Percentiles rank a stretch among this genome's conserved stretches.
These are phyloP conservation scores for Hibiscus mutabilis DNA, from an alignment of 345 rosid genomes.

Conservation along the genomic window DNA sequence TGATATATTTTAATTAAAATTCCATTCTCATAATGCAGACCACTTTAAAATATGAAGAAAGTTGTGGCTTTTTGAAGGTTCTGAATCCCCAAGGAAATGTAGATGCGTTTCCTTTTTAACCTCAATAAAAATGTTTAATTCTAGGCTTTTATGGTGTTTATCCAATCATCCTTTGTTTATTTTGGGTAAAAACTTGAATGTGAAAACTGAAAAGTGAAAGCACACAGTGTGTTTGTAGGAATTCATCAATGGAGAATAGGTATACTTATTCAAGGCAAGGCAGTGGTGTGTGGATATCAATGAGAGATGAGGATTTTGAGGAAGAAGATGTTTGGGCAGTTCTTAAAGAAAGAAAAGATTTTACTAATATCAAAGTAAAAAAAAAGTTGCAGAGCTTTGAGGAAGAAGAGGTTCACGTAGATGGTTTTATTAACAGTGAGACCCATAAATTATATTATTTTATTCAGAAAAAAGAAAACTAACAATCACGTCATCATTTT, in stretches of 20 bases:
- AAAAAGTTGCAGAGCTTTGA: no score
- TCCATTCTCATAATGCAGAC: slow-evolving; percentile 26
- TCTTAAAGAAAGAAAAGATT: slow-evolving; percentile 28
- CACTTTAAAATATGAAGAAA: slow-evolving; percentile 12
- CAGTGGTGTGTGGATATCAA: slow-evolving; percentile 34
- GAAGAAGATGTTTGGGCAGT: no score
- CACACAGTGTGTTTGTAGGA: not conserved
- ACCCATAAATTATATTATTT: no score
- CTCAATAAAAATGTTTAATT: not conserved
- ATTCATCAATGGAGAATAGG: slow-evolving; percentile 29
- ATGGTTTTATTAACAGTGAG: no score
- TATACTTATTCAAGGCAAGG: slow-evolving; percentile 18
- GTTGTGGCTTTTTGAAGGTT: slow-evolving; percentile 7
- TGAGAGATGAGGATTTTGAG: slow-evolving; percentile 36
- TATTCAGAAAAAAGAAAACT: no score
- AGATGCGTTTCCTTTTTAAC: not conserved
- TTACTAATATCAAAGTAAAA: not conserved
- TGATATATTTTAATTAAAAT: not conserved
- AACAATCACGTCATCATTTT: no score
- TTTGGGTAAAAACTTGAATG: not conserved
- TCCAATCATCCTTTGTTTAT: not conserved
- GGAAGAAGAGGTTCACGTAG: no score
- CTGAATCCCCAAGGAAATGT: not conserved
- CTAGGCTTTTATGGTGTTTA: not conserved
- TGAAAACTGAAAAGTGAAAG: no score